Base-by-base conservation (phyloP, 139 green algal species). In the Chlorella ohadii region DNA sequence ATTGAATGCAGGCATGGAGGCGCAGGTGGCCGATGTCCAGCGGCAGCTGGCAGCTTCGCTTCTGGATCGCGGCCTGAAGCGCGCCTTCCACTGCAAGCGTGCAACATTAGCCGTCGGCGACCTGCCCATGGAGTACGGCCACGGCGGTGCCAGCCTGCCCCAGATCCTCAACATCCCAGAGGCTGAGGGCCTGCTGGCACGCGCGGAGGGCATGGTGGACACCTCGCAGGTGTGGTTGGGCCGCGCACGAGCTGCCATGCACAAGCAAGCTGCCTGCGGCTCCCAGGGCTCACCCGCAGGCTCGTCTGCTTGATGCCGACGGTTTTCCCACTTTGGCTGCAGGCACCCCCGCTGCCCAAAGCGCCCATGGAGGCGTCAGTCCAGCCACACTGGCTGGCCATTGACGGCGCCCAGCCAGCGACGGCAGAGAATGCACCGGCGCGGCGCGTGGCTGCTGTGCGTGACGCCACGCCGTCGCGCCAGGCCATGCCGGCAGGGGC, bases 301-400 rank as follows among this genome's bases (percentile, higher is more conserved):
- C n/a, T n/a, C n/a, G n/a, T n/a, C n/a, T n/a, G n/a, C n/a, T n/a
- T n/a, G n/a, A n/a, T n/a, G n/a, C n/a, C n/a, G n/a, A n/a, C n/a
- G n/a, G n/a, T n/a, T n/a, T n/a, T n/a, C n/a, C 44, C 44, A 51
- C 44, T 9, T 9, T 51, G 7, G 44, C 44, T 13, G 51, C 15
- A 59, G 51, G 51, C 41, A 4, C 23, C 70, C 12, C 39, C 13
- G 0, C 39, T 77, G 41, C 70, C 39, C 13, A 17, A 28, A 15
- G 27, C 27, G 39, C 70, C 70, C 3, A 15, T 77, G 25, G 70
- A 77, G 70, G 70, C 56, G 11, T 47, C 44, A 4, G 56, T 36
- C 27, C 70, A 34, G 51, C 70, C 70, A 27, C 70, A 77, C 23
- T 77, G 70, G 70, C 70, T 77, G 41, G 70, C 70, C 25, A 36